Conservation (phyloP, 768 basidiomycete species). For the Hysterangium stoloniferum region DNA sequence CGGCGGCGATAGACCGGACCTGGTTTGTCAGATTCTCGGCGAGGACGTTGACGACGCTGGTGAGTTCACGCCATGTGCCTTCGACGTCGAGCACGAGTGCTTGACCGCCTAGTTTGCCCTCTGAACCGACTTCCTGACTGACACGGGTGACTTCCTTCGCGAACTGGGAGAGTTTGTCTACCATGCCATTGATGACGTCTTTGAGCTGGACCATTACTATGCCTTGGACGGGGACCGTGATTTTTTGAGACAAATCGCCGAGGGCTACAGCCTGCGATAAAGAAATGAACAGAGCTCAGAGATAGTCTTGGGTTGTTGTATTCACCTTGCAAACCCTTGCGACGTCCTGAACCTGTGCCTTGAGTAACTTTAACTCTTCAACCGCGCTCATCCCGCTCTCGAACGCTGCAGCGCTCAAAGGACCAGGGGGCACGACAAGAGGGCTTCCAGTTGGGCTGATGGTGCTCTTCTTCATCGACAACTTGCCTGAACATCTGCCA, state of each 20-base stretch:
- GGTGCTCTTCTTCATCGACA: background rate
- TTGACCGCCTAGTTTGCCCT: conserved; percentile 61
- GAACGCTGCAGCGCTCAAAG: conserved; percentile 45
- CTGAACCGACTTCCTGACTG: conserved; percentile 76
- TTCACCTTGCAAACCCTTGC: conserved; percentile 63
- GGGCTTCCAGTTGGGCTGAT: conserved; percentile 15
- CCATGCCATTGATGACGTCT: conserved; percentile 69
- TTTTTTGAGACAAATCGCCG: conserved; percentile 71
- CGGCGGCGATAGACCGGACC: conserved; percentile 46
- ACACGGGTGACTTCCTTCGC: conserved; percentile 88
- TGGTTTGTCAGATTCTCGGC: conserved; percentile 25
- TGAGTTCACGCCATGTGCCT: conserved; percentile 84
- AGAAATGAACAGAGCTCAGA: conserved; percentile 2
- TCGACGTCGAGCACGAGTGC: conserved; percentile 69
- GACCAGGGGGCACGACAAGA: conserved; percentile 47
- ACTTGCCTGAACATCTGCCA: conserved; percentile 25
- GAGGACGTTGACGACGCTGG: conserved; percentile 47
- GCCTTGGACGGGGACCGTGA: conserved; percentile 71
- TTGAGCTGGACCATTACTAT: conserved; percentile 77
- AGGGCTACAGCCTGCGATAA: conserved; percentile 49
- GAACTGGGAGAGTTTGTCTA: conserved; percentile 73
- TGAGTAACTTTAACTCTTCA: conserved; percentile 70
- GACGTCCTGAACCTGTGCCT: conserved; percentile 79
- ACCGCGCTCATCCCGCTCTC: conserved; percentile 61
- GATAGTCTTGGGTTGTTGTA: background rate